A percentile compares a stretch with the other conserved stretches of the same genome.
Evolutionary conservation across 441 rosid species (phyloP).

Genomic region (Sinapis alba): DNA sequence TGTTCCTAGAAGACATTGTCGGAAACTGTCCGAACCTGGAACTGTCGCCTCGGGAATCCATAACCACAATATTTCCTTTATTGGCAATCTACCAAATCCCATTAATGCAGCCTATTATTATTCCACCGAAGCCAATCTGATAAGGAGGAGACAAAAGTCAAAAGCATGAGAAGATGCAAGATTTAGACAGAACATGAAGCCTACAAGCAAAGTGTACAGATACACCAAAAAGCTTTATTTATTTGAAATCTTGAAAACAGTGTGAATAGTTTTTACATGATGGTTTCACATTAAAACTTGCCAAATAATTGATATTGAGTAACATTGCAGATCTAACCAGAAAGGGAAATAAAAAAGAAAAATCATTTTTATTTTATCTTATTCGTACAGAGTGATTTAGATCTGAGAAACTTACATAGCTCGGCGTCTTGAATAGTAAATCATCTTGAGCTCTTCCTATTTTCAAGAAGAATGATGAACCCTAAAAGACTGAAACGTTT

Average conservation of each 20-base stretch:
- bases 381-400: constrained; percentile 48
- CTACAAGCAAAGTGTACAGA: constrained; percentile 6
- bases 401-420: constrained; percentile 69
- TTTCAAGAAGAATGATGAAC: constrained; percentile 39
- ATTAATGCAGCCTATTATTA: constrained; percentile 38
- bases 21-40: constrained; percentile 60
- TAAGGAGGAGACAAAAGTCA: constrained; percentile 13
- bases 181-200: constrained; percentile 24
- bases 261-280: constrained; percentile 5
- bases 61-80: constrained; percentile 35
- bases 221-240: too few relatives aligned
- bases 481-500: constrained; percentile 8
- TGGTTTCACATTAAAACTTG: constrained; percentile 4
- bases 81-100: constrained; percentile 34
- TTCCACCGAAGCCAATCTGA: constrained; percentile 48
- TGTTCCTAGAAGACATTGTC: constrained; percentile 55
- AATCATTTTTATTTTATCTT: background rate
- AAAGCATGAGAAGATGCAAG: constrained; percentile 22
- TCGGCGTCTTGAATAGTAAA: constrained; percentile 41
- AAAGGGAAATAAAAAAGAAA: constrained; percentile 45
- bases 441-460: constrained; percentile 23
- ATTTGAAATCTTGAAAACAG: constrained; percentile 2
- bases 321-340: constrained; percentile 42
- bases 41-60: constrained; percentile 79
- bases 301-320: constrained; percentile 10